Evolutionary conservation across 805 yeast genomes (phyloP).

Genomic region (Pichia insulana): DNA sequence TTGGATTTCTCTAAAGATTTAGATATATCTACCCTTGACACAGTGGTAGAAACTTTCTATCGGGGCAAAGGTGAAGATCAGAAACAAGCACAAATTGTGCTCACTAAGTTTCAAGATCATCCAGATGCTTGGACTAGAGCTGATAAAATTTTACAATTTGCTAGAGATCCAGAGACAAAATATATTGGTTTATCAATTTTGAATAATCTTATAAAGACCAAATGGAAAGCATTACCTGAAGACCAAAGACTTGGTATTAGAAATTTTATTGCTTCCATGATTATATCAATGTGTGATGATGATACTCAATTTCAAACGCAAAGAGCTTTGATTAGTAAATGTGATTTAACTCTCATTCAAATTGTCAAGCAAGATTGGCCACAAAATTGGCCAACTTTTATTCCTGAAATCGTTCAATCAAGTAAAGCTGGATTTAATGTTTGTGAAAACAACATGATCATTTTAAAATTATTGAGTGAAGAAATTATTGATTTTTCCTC

Average conservation of each 20-base stretch:
- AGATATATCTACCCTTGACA: conserved; percentile 72
- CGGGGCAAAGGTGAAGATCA: conserved; percentile 70
- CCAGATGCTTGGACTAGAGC: conserved; percentile 95
- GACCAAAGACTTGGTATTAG: conserved; percentile 89
- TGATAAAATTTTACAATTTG: conserved; percentile 74
- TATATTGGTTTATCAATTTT: conserved; percentile 85
- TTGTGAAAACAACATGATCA: conserved; percentile 96
- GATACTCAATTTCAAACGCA: conserved; percentile 62
- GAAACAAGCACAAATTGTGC: conserved; percentile 59
- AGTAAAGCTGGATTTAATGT: conserved; percentile 82
- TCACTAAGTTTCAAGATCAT: conserved; percentile 81
- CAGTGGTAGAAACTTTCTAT: conserved; percentile 77
- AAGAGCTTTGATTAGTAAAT: conserved; percentile 81
- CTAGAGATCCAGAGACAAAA: conserved; percentile 78
- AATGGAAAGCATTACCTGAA: conserved; percentile 88
- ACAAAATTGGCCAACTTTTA: conserved; percentile 93
- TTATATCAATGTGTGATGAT: conserved; percentile 81
- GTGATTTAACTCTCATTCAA: conserved; percentile 88
- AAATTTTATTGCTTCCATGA: conserved; percentile 89
- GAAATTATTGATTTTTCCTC: conserved; percentile 95
- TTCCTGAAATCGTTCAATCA: conserved; percentile 84
- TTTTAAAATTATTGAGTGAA: conserved; percentile 80
- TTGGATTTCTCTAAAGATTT: conserved; percentile 81
- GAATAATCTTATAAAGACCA: conserved; percentile 80
- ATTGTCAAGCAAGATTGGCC: conserved; percentile 99